phyloP scores from a whole-genome alignment of 2,329 filamentous ascomycete species.

The Emmonsiellopsis sp. region DNA sequence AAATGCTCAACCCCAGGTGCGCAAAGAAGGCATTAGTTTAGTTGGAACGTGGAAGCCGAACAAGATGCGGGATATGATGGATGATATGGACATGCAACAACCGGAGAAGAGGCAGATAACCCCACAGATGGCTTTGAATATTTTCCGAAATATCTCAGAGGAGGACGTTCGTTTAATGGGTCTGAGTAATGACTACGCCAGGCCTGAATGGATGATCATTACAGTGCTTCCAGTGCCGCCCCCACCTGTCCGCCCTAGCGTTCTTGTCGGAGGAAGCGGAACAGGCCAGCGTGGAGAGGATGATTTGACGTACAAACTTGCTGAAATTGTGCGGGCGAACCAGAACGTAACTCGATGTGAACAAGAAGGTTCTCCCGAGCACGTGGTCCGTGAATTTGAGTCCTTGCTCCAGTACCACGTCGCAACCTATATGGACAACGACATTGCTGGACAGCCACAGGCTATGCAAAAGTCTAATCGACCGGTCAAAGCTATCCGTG shows the following conservation, averaged over 20 bases:
- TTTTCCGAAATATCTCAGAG: conserved; percentile 77
- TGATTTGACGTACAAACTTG: conserved; percentile 97
- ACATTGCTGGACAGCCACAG: conserved; percentile 90
- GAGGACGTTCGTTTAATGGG: conserved; percentile 80
- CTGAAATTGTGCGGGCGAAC: conserved; percentile 96
- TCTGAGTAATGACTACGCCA: conserved; percentile 86
- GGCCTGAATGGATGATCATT: conserved; percentile 97
- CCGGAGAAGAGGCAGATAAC: conserved; percentile 76
- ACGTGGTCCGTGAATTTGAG: conserved; percentile 87
- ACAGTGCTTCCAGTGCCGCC: conserved; percentile 92
- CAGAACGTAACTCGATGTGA: conserved; percentile 87
- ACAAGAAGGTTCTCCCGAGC: conserved; percentile 80
- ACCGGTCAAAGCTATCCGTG: conserved; percentile 92
- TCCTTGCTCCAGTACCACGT: conserved; percentile 93
- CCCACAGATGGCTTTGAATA: conserved; percentile 72
- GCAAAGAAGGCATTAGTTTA: conserved; percentile 76
- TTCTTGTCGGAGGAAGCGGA: conserved; percentile 90
- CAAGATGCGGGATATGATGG: conserved; percentile 65
- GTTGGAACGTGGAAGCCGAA: conserved; percentile 63
- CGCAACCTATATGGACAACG: conserved; percentile 99
- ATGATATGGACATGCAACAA: conserved; percentile 49
- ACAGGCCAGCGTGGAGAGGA: conserved; percentile 93
- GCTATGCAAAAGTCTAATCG: conserved; percentile 95
- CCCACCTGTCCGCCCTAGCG: conserved; percentile 90
- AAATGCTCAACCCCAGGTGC: conserved; percentile 79